Evolutionary conservation across 495 filamentous ascomycete species (phyloP), one percentile per base, ranked within the genome.

Genomic region (Evansstolkia leycettana): DNA sequence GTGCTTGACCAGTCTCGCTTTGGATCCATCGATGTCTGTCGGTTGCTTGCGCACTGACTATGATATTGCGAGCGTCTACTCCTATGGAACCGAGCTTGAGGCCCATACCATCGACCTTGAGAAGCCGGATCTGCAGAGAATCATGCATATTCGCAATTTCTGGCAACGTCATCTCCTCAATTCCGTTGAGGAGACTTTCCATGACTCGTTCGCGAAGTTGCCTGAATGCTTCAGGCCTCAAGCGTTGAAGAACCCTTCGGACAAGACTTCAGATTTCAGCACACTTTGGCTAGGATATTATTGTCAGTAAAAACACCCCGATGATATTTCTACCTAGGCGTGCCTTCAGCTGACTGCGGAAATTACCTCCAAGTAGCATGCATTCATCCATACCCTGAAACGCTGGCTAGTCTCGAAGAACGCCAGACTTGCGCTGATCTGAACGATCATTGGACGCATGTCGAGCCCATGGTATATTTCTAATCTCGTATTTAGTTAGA

Each of bases 161-260:
- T 64, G 60, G 60, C 48, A 55, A 15, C 50, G 51, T 5, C 58
- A 64, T 34, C 31, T 64, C 2, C 33, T 57, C 13, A 55, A 43
- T n/a, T 15, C 39, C 0, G 31, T 34, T 2, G 50, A 55, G 19
- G 31, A 43, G 0, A 57, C 45, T 2, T 62, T 50, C 33, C 36
- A 42, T 28, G 30, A 42, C 0, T 48, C 52, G 5, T 62, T 55
- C 34, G 29, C 29, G 2, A 34, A 15, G 4, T 33, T 59, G 7
- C 23, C 38, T 0, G 29, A 33, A 2, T n/a, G 14, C 2, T 8
- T 40, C 6, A 55, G 34, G 19, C 60, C 55, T 10, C 39, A 40
- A 11, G 16, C 28, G 14, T 38, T 39, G 35, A 48, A 36, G 12
- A 30, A 20, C 1, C 15, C 42, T n/a, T 19, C 19, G 9, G 12